These are phyloP conservation scores for Claviceps sp. DNA, from an alignment of 2,329 filamentous ascomycete genomes.

Conservation along the genomic window DNA sequence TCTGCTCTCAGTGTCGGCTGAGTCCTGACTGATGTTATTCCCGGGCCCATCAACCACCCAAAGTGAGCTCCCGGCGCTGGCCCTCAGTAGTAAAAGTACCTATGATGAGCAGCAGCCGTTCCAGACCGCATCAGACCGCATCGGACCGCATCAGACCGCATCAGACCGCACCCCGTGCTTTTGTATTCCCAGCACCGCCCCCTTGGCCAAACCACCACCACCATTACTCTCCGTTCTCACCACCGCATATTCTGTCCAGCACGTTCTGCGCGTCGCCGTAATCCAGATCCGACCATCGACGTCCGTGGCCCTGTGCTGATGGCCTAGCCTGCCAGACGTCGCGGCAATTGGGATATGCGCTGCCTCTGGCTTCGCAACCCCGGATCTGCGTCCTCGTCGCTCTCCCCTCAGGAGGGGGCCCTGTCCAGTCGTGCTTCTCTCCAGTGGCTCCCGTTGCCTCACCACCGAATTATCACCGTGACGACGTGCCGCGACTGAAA, in stretches of 20 bases:
- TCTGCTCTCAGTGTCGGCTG: too few relatives aligned
- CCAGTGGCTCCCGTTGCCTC: not conserved
- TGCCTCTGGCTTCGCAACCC: constrained; percentile 20
- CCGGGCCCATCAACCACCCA: too few relatives aligned
- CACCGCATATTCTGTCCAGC: not conserved
- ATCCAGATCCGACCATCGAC: constrained; percentile 9
- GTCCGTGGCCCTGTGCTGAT: constrained; percentile 17
- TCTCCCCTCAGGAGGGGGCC: constrained; percentile 2
- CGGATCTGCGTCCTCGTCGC: constrained; percentile 12
- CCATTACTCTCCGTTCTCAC: not conserved
- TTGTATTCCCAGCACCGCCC: not conserved
- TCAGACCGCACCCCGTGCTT: too few relatives aligned
- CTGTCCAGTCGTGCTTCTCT: not conserved
- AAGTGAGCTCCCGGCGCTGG: too few relatives aligned
- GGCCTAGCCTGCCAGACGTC: constrained; percentile 20
- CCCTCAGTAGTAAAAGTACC: too few relatives aligned
- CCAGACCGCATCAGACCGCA: too few relatives aligned
- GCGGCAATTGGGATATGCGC: constrained; percentile 27
- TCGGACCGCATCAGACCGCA: too few relatives aligned
- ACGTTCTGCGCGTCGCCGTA: constrained; percentile 3
- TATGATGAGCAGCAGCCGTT: too few relatives aligned
- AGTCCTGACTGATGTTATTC: too few relatives aligned
- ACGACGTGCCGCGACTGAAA: not conserved
- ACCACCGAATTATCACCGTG: not conserved
- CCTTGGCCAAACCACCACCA: not conserved